These are phyloP conservation scores for Gnaphalium uliginosum DNA, from an alignment of 129 eudicot species.

Conservation along the genomic window DNA sequence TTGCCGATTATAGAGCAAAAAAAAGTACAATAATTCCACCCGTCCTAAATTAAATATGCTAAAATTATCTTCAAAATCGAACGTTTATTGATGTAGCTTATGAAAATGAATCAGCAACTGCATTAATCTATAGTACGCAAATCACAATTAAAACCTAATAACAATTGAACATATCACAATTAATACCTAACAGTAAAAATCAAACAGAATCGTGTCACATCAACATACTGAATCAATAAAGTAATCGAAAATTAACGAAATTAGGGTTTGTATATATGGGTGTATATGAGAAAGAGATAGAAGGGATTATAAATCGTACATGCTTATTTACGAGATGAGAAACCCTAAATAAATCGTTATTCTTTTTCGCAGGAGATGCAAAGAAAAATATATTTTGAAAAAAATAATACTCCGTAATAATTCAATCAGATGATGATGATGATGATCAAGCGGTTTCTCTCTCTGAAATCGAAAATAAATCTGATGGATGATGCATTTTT, in stretches of 20 bases:
- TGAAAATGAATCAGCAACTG: background rate
- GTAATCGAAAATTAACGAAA: constrained; percentile 11
- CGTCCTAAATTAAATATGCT: background rate
- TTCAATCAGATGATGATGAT: constrained; percentile 22
- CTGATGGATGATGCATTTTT: background rate
- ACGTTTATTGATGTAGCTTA: background rate
- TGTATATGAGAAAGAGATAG: background rate
- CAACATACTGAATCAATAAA: background rate
- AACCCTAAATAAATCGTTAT: constrained; percentile 18
- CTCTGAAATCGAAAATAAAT: constrained; percentile 12
- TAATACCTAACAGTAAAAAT: background rate
- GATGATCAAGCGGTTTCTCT: background rate
- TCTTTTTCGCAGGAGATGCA: constrained; percentile 22
- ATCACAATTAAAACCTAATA: background rate
- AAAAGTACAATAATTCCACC: background rate
- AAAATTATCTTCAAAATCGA: background rate
- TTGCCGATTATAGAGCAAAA: background rate
- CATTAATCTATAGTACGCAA: constrained; percentile 2
- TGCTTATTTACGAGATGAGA: constrained; percentile 20
- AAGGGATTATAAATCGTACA: constrained; percentile 28
- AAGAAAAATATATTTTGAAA: constrained; percentile 7
- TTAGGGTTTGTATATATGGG: constrained; percentile 15
- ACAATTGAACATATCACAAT: background rate
- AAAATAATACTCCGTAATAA: constrained; percentile 12
- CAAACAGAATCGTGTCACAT: background rate